These are phyloP conservation scores for Hysterium pulicare DNA, from an alignment of 2,329 filamentous ascomycete genomes.

Conservation along the genomic window DNA sequence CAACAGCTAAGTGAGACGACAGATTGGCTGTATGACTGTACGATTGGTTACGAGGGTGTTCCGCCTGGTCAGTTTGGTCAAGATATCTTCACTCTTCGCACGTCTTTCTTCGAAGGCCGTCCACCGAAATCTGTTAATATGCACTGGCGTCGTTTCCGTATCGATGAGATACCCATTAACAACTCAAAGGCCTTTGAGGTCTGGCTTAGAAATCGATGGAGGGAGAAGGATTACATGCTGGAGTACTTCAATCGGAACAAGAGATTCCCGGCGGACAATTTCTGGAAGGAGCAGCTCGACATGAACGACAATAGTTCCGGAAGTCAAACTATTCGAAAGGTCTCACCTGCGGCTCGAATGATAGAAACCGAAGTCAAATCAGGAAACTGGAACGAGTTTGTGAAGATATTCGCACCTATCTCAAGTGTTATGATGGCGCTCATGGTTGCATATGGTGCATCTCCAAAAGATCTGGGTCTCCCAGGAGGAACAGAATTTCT, in stretches of 20 bases:
- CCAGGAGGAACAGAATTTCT: slow-evolving; percentile 35
- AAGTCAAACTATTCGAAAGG: slow-evolving; percentile 32
- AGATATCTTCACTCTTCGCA: slow-evolving; percentile 79
- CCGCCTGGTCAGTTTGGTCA: slow-evolving; percentile 75
- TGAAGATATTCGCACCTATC: slow-evolving; percentile 51
- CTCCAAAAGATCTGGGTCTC: slow-evolving; percentile 31
- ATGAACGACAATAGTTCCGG: slow-evolving; percentile 31
- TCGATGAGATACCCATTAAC: slow-evolving; percentile 77
- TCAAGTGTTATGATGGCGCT: slow-evolving; percentile 50
- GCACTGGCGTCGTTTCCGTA: slow-evolving; percentile 83
- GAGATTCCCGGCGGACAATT: slow-evolving; percentile 70
- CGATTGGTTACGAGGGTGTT: slow-evolving; percentile 90
- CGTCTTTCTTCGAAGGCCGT: slow-evolving; percentile 83
- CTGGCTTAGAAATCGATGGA: slow-evolving; percentile 86
- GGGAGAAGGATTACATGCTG: slow-evolving; percentile 85
- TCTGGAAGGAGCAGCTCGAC: slow-evolving; percentile 41
- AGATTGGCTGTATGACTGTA: slow-evolving; percentile 88
- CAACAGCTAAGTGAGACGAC: slow-evolving; percentile 70
- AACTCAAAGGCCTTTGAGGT: slow-evolving; percentile 70
- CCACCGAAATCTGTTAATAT: slow-evolving; percentile 95
- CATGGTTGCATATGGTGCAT: slow-evolving; percentile 42
- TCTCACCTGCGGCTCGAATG: slow-evolving; percentile 37
- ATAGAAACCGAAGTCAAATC: slow-evolving; percentile 50
- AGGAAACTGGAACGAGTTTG: slow-evolving; percentile 50
- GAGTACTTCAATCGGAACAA: slow-evolving; percentile 74